These are phyloP conservation scores for Stentor coeruleus DNA, from an alignment of 73 alveolate genomes.

Conservation along the genomic window DNA sequence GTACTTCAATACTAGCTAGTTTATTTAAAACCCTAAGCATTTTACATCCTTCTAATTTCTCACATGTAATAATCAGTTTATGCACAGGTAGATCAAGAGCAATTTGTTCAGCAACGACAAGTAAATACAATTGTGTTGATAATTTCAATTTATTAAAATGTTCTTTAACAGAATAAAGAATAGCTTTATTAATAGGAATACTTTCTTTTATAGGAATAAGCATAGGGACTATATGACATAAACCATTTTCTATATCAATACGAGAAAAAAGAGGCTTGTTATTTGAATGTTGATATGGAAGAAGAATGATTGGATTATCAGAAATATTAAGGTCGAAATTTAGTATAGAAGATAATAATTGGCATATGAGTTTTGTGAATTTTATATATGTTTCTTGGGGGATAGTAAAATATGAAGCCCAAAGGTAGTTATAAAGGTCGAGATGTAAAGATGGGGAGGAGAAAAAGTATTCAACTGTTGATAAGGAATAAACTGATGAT, in stretches of 20 bases:
- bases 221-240: background rate
- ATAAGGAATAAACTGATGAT: background rate
- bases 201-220: background rate
- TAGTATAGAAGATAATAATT: too few relatives aligned
- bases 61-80: background rate
- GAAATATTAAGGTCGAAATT: background rate
- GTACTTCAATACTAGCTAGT: background rate
- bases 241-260: background rate
- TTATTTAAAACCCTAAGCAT: background rate
- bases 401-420: background rate
- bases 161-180: background rate
- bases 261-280: background rate
- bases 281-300: background rate
- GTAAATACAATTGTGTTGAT: background rate
- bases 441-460: background rate
- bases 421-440: background rate
- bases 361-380: background rate
- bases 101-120: background rate
- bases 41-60: background rate
- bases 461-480: background rate
- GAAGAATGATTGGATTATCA: background rate
- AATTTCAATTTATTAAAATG: background rate
- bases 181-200: background rate
- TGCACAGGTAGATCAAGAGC: background rate
- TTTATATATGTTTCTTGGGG: background rate